Evolutionary conservation across 2,329 filamentous ascomycete species (phyloP), one percentile per base, ranked within the genome.

Genomic region (Aspergillus niger): DNA sequence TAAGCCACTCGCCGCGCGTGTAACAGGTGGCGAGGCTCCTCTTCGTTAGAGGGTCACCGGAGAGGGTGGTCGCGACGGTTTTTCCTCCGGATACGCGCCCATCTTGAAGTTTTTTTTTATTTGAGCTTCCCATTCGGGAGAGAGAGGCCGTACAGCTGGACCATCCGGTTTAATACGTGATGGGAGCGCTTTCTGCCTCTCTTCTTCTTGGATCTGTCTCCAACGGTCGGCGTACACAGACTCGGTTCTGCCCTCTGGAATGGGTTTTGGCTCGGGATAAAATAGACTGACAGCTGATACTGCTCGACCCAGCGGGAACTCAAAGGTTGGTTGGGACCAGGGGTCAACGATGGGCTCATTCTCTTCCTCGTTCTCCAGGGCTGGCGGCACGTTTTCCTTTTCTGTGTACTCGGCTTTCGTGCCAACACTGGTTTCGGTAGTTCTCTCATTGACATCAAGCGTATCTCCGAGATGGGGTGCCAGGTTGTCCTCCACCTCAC

Each of bases 1-100:
- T 81, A 22, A 81, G 68, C 79, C 79, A 81, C 2, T 71, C 72
- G 62, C 70, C 55, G 5, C 65, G 69, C 5, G 68, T 72, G 55
- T 71, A 69, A 58, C 77, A 79, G 1, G 75, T 77, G 2, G 69
- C 64, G 47, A 79, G 71, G 58, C 77, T 74, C 30, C 64, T 70
- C 50, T 69, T 70, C 36, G 69, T 77, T 30, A 79, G 57, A 10
- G 72, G 68, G 28, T 77, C 75, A n/a, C 76, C 77, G 17, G 69
- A 63, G 5, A 73, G 61, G 4, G 75, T 74, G 36, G 60, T 72
- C 4, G 68, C 76, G 13, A 78, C 59, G n/a, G 68, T 62, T 20
- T 65, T 60, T 20, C 62, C 63, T 28, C 70, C 58, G 5, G 70
- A 63, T 30, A 65, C 53, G 8, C 64, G 52, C 10, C 41, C 17